Base-by-base conservation (phyloP, 139 green algal species). In the Chlorella sp. region DNA sequence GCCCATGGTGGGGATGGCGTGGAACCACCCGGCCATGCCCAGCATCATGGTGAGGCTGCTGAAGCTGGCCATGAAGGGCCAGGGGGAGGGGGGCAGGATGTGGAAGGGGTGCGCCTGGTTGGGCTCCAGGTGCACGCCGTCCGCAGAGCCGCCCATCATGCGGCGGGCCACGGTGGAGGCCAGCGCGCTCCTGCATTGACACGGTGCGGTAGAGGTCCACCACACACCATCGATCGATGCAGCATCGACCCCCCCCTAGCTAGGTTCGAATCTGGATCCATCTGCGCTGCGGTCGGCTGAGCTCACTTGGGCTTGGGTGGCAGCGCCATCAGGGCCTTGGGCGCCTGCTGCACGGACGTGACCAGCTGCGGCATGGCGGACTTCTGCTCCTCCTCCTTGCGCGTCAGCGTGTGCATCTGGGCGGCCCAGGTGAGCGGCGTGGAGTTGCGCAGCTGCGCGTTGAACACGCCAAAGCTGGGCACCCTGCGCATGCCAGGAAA, bases 11-110 rank as follows among this genome's bases (percentile, higher is more conserved):
- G 80, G 75, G 5, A 85, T 77, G 63, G 22, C 35, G 69, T 85
- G 80, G 75, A 82, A 85, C 71, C 71, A 82, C 42, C 71, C 71
- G 20, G 49, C 10, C 76, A 77, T 74, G 76, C 76, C 76, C 73
- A 49, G 23, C 1, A 50, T 24, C 31, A 27, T 26, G 36, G 33
- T 69, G 51, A 71, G 35, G 29, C 66, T 33, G 49, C 74, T 74
- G 10, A 49, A 71, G 62, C 71, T 35, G 2, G 79, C 79, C 50
- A 79, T 50, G 31, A 77, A 27, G 0, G 79, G 79, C 79, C 79
- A 85, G 3, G 79, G 79, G 35, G 49, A 73, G 26, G 60, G 62
- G 5, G 79, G 79, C 71, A 85, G 69, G 59, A 85, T 76, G 67
- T 85, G 79, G 74, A 70, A 85, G 27, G 79, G 79, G 61, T 85